A percentile compares a stretch with the other conserved stretches of the same genome.
Evolutionary conservation across 1,284 basidiomycete genomes (phyloP).

Genomic region (Rhodofomes roseus): DNA sequence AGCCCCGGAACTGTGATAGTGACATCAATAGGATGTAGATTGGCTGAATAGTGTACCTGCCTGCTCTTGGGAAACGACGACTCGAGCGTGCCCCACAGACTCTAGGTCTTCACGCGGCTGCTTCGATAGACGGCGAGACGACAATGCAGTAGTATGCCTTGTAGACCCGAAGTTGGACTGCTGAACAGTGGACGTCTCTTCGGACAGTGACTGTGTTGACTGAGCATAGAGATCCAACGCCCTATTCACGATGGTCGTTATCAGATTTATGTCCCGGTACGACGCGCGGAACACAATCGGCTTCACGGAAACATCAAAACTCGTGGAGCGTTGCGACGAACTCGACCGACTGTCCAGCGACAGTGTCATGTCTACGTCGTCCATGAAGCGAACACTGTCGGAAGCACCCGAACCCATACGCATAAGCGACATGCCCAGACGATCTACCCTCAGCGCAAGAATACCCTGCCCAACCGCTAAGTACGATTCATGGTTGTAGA

Average conservation of each 20-base stretch:
- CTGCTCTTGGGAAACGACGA: constrained; percentile 80
- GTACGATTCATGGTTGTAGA: not conserved
- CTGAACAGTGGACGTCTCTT: not conserved
- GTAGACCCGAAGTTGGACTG: constrained; percentile 4
- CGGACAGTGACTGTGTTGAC: constrained; percentile 11
- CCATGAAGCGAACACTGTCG: constrained; percentile 89
- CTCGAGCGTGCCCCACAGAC: constrained; percentile 50
- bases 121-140: constrained; percentile 14
- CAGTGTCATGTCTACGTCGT: constrained; percentile 88
- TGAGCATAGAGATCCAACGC: constrained; percentile 68
- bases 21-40: not conserved
- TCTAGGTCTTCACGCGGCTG: constrained; percentile 45
- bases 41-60: constrained; percentile 31
- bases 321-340: constrained; percentile 74
- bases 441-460: constrained; percentile 77
- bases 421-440: constrained; percentile 92
- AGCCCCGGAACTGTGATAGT: constrained; percentile 63
- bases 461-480: constrained; percentile 55
- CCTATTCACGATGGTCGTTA: constrained; percentile 86
- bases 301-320: constrained; percentile 80
- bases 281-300: constrained; percentile 92
- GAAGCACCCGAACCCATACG: constrained; percentile 79
- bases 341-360: constrained; percentile 84
- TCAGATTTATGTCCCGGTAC: constrained; percentile 89
- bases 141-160: constrained; percentile 7